phyloP scores from a whole-genome alignment of 2,329 filamentous ascomycete species.

The Aureobasidium namibiae region DNA sequence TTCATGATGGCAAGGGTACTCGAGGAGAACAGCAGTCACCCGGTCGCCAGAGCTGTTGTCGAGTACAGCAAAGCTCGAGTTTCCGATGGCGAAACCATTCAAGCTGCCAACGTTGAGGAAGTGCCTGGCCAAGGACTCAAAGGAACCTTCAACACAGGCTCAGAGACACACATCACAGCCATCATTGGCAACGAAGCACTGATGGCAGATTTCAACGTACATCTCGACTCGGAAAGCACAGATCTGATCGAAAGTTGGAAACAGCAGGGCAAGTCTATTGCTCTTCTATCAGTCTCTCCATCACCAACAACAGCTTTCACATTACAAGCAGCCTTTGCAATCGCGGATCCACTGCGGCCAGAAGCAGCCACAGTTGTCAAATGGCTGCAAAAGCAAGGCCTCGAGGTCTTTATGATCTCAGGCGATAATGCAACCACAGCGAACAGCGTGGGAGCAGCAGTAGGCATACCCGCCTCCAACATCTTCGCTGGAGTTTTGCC shows the following conservation, averaged over 20 bases:
- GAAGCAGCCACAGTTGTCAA: constrained; percentile 46
- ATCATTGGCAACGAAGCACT: constrained; percentile 66
- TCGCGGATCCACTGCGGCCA: constrained; percentile 71
- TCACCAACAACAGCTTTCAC: constrained; percentile 21
- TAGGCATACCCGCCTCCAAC: constrained; percentile 65
- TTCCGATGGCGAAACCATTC: neutral
- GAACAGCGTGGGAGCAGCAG: constrained; percentile 61
- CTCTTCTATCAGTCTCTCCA: constrained; percentile 22
- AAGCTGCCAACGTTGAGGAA: constrained; percentile 47
- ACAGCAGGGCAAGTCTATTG: constrained; percentile 33
- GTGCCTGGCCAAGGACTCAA: constrained; percentile 63
- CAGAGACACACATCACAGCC: constrained; percentile 32
- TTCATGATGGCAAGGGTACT: constrained; percentile 52
- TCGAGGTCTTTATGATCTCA: constrained; percentile 84
- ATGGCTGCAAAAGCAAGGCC: constrained; percentile 55
- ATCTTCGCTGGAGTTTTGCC: constrained; percentile 85
- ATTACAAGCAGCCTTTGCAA: constrained; percentile 61
- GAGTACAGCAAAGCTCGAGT: constrained; percentile 36
- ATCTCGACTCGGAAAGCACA: constrained; percentile 20
- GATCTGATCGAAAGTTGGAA: constrained; percentile 32
- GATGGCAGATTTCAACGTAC: constrained; percentile 40
- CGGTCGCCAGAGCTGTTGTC: constrained; percentile 63
- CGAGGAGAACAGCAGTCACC: constrained; percentile 67
- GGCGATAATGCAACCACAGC: constrained; percentile 87
- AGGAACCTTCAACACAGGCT: constrained; percentile 38